phyloP scores from a whole-genome alignment of 345 rosid species.

The Cardiospermum halicacabum region DNA sequence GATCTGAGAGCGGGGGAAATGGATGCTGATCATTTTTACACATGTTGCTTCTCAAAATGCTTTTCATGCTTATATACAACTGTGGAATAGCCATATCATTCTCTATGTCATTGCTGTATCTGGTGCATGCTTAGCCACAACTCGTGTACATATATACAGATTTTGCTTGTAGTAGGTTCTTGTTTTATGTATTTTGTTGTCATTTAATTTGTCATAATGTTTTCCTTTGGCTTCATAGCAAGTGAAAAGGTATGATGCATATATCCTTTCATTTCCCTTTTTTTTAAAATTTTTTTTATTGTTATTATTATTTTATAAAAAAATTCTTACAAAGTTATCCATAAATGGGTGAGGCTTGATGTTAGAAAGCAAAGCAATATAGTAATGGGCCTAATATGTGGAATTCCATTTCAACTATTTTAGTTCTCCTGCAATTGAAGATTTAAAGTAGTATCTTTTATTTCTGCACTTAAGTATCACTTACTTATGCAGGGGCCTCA shows the following conservation, averaged over 20 bases:
- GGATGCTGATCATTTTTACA: slow-evolving; percentile 85
- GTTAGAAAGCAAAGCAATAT: slow-evolving; percentile 2
- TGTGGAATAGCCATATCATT: neutral
- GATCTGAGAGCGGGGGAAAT: slow-evolving; percentile 49
- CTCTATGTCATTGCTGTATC: neutral
- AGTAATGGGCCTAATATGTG: slow-evolving; percentile 11
- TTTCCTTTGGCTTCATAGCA: neutral
- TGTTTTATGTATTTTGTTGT: neutral
- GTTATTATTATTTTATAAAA: too few species aligned
- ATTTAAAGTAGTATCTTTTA: slow-evolving; percentile 87
- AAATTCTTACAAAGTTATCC: too few species aligned
- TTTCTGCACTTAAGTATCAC: slow-evolving; percentile 78
- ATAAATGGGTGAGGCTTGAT: slow-evolving; percentile 10
- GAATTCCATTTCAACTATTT: slow-evolving; percentile 18
- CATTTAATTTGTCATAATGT: neutral
- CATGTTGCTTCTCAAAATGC: neutral
- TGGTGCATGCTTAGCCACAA: neutral
- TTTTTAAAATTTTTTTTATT: too few species aligned
- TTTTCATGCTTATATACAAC: neutral
- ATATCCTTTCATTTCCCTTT: slow-evolving; percentile 7
- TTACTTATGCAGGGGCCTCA: slow-evolving; percentile 97
- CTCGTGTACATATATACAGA: neutral
- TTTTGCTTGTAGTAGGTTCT: neutral
- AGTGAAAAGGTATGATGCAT: neutral
- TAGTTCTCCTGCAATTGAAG: slow-evolving; percentile 94